These are phyloP conservation scores for Candida tammaniensis DNA, from an alignment of 805 yeast genomes.

Conservation along the genomic window DNA sequence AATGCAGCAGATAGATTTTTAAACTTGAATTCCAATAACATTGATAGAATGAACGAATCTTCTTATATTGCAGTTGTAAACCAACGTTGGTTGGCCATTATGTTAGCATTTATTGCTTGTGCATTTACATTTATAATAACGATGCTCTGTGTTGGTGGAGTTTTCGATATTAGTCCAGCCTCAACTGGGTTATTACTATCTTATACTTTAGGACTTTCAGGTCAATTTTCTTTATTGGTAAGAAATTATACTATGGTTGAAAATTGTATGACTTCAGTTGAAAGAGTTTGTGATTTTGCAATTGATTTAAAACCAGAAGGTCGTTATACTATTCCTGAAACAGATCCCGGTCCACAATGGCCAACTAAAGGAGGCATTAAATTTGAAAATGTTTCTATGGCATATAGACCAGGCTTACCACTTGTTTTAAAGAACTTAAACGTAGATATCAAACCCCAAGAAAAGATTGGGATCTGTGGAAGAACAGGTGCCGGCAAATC, in stretches of 20 bases:
- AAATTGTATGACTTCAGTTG: constrained; percentile 33
- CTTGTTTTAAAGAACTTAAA: constrained; percentile 49
- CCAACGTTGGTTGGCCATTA: constrained; percentile 37
- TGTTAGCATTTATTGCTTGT: constrained; percentile 28
- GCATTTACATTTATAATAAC: constrained; percentile 26
- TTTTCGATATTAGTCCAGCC: constrained; percentile 31
- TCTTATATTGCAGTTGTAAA: constrained; percentile 31
- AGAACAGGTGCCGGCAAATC: constrained; percentile 87
- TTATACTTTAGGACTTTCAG: constrained; percentile 32
- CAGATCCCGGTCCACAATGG: constrained; percentile 36
- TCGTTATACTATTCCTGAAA: constrained; percentile 45
- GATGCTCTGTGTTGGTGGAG: constrained; percentile 30
- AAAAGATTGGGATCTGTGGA: constrained; percentile 83
- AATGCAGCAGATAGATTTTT: constrained; percentile 22
- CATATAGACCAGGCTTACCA: constrained; percentile 61
- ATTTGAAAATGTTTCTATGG: constrained; percentile 49
- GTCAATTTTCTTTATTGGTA: no score
- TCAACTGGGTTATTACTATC: constrained; percentile 35
- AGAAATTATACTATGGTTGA: constrained; percentile 33
- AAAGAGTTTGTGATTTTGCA: constrained; percentile 42
- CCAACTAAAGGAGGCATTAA: constrained; percentile 46
- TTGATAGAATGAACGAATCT: constrained; percentile 35
- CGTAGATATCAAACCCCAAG: constrained; percentile 47
- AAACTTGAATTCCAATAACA: constrained; percentile 21
- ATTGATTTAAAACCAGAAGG: constrained; percentile 65